Percentiles rank a stretch among this genome's conserved stretches.
These are phyloP conservation scores for Linnemannia hyalina DNA, from an alignment of 192 early-diverging fungal genomes.

Conservation along the genomic window DNA sequence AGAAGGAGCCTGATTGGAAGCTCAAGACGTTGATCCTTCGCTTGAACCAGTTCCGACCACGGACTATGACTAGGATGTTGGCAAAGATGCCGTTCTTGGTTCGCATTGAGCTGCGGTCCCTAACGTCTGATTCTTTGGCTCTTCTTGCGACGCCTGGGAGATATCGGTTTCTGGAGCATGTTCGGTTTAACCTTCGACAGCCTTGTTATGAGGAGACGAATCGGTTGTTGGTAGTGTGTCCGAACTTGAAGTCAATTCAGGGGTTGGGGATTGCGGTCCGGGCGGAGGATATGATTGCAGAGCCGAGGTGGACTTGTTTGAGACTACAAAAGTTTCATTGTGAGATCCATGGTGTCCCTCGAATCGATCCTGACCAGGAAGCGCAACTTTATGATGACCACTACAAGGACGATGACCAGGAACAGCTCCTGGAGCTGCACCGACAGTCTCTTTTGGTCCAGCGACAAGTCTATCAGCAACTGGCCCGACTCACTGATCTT, in stretches of 20 bases:
- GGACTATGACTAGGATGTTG: not conserved
- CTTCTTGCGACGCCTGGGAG: not conserved
- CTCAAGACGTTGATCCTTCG: not conserved
- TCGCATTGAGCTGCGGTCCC: not conserved
- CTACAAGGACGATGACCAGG: not conserved
- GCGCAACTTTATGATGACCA: not conserved
- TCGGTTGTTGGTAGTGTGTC: not conserved
- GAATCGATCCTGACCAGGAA: not conserved
- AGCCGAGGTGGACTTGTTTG: not conserved
- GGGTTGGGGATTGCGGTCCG: not conserved
- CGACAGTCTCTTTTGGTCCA: not conserved
- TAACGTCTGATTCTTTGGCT: not conserved
- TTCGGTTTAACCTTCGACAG: not conserved
- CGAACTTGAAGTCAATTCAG: not conserved
- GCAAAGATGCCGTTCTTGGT: not conserved
- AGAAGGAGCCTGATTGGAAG: not conserved
- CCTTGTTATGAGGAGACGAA: not conserved
- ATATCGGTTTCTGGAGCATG: not conserved
- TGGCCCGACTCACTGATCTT: not conserved
- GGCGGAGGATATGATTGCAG: not conserved
- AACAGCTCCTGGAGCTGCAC: not conserved
- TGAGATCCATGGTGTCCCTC: conserved; percentile 1
- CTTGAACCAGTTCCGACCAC: not conserved
- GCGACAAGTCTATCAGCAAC: not conserved
- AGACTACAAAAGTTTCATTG: not conserved